Percentiles rank a stretch among this genome's conserved stretches.
These are phyloP conservation scores for Juglanconis juglandina DNA, from an alignment of 2,329 filamentous ascomycete genomes.

Conservation along the genomic window DNA sequence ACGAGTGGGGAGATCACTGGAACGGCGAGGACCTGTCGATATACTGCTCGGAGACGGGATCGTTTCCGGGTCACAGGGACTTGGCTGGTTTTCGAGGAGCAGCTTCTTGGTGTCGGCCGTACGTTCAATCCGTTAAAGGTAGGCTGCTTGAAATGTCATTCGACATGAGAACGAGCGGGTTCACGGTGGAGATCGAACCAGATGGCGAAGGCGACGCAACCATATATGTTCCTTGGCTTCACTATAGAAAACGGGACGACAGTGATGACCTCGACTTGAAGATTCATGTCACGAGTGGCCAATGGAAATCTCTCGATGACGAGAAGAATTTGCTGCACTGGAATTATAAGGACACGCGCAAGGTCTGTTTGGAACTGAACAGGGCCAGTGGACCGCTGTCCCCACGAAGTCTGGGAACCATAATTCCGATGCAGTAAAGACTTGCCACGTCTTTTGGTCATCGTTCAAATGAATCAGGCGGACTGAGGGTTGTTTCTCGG, in stretches of 20 bases:
- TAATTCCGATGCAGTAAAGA: neutral
- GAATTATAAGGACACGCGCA: neutral
- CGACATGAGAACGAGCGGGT: conserved; percentile 1
- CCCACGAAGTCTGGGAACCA: neutral
- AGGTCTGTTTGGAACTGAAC: neutral
- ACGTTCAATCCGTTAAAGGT: conserved; percentile 16
- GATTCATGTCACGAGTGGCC: neutral
- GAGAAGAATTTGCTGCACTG: neutral
- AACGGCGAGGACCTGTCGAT: conserved; percentile 26
- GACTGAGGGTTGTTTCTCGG: too few species aligned
- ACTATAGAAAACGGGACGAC: neutral
- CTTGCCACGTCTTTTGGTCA: too few species aligned
- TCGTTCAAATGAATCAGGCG: too few species aligned
- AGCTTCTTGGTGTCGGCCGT: conserved; percentile 23
- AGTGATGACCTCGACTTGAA: neutral
- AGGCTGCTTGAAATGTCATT: neutral
- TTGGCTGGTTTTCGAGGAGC: conserved; percentile 18
- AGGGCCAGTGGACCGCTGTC: neutral
- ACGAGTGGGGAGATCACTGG: conserved; percentile 26
- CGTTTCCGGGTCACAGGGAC: conserved; percentile 18
- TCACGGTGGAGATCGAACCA: neutral
- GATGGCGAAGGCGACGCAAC: neutral
- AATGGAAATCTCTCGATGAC: neutral
- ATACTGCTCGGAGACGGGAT: conserved; percentile 21
- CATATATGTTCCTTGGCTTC: conserved; percentile 4